Conservation (phyloP, 345 rosid genomes). For the Crucihimalaya himalaica region DNA sequence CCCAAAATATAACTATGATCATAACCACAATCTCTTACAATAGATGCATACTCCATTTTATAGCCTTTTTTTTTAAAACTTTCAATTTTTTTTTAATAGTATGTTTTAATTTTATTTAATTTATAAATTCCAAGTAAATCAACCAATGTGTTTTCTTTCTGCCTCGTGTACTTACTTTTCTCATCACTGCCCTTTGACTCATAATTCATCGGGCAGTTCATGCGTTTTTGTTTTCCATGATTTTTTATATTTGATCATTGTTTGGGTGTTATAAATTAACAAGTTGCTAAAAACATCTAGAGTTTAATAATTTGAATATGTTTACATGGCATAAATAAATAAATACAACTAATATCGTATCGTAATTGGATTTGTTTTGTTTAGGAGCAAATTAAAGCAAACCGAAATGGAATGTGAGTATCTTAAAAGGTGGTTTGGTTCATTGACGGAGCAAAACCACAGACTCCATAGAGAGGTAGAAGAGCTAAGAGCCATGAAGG, state of each 20-base stretch:
- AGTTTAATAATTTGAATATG: background rate
- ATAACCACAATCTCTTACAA: constrained; percentile 21
- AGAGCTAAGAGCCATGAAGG: constrained; percentile 87
- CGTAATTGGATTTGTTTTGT: background rate
- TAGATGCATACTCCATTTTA: background rate
- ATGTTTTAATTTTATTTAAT: background rate
- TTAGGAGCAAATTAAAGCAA: constrained; percentile 97
- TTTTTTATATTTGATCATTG: constrained; percentile 5
- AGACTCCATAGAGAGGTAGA: constrained; percentile 89
- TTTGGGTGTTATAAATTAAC: background rate
- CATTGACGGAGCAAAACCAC: constrained; percentile 88
- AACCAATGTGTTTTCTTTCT: constrained; percentile 31
- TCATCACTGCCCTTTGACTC: constrained; percentile 41
- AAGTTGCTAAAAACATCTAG: background rate
- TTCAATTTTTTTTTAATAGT: background rate
- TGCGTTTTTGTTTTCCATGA: constrained; percentile 25
- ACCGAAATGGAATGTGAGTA: constrained; percentile 96
- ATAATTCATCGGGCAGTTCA: constrained; percentile 35
- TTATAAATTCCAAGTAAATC: background rate
- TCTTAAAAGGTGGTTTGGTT: constrained; percentile 89
- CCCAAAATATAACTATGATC: constrained; percentile 38
- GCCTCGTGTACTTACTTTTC: constrained; percentile 39
- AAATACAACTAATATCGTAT: background rate
- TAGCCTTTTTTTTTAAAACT: background rate
- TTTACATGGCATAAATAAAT: background rate